These are phyloP conservation scores for Agaricales sp. DNA, from an alignment of 1,284 basidiomycete species.

Conservation along the genomic window DNA sequence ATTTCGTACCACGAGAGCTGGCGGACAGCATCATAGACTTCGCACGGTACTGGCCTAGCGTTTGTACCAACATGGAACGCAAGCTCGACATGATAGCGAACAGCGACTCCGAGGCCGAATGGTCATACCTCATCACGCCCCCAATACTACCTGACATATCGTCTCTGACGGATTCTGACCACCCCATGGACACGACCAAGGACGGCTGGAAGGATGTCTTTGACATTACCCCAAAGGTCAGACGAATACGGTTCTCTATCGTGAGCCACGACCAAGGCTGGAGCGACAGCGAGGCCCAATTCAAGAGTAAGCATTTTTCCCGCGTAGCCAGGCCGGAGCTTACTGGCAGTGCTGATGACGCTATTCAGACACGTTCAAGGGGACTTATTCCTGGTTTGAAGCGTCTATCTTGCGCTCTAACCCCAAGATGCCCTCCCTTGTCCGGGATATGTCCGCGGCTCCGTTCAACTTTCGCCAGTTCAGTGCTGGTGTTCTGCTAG, in stretches of 20 bases:
- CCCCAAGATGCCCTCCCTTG: not conserved
- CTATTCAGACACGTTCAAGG: not conserved
- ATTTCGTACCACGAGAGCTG: not conserved
- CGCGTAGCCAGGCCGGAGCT: too few relatives aligned
- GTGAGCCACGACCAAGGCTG: not conserved
- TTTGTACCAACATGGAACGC: not conserved
- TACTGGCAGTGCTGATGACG: too few relatives aligned
- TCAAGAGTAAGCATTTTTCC: too few relatives aligned
- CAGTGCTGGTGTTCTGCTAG: not conserved
- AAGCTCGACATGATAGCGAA: not conserved
- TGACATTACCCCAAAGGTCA: not conserved
- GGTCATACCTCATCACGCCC: not conserved
- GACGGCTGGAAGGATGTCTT: not conserved
- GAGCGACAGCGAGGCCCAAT: not conserved
- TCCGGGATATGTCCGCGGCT: not conserved
- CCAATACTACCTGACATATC: not conserved
- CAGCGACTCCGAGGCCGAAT: not conserved
- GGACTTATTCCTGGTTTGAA: not conserved
- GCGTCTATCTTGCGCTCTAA: not conserved
- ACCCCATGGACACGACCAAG: too few relatives aligned
- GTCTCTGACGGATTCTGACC: not conserved
- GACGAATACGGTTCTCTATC: not conserved
- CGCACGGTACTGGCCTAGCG: not conserved
- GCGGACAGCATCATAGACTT: not conserved
- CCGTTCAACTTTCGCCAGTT: not conserved